These are phyloP conservation scores for Whalleya microplaca DNA, from an alignment of 2,329 filamentous ascomycete genomes.

Conservation along the genomic window DNA sequence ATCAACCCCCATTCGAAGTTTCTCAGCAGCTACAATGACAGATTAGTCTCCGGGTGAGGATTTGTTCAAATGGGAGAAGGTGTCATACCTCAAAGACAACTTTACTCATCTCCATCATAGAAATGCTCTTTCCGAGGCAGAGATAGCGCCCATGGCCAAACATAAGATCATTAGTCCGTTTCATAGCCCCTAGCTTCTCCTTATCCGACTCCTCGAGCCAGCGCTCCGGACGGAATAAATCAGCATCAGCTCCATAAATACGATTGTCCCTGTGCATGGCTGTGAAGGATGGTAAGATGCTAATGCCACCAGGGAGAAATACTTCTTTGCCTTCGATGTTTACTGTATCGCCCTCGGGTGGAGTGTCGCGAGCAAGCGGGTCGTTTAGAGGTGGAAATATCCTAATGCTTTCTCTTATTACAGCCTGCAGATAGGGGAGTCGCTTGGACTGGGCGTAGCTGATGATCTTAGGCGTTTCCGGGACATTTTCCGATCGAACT, in stretches of 20 bases:
- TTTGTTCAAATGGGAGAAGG: neutral
- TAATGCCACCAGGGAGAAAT: constrained; percentile 11
- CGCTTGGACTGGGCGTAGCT: constrained; percentile 33
- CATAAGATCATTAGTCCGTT: constrained; percentile 2
- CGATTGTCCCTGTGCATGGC: constrained; percentile 13
- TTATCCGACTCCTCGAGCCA: constrained; percentile 20
- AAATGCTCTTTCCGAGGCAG: constrained; percentile 20
- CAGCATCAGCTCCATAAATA: constrained; percentile 13
- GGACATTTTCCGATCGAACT: constrained; percentile 23
- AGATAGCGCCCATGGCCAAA: constrained; percentile 20
- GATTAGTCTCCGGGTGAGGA: neutral
- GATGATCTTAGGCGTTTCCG: constrained; percentile 40
- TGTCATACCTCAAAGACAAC: constrained; percentile 20
- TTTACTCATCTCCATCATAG: constrained; percentile 11
- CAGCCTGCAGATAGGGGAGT: constrained; percentile 44
- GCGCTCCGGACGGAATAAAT: constrained; percentile 25
- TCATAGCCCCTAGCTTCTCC: constrained; percentile 15
- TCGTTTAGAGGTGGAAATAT: constrained; percentile 38
- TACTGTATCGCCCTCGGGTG: constrained; percentile 12
- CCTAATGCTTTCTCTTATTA: constrained; percentile 44
- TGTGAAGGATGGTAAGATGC: constrained; percentile 9
- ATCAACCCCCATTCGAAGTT: constrained; percentile 23
- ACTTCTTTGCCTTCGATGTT: constrained; percentile 5
- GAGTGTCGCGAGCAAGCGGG: constrained; percentile 21
- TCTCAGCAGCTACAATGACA: constrained; percentile 8